Evolutionary conservation across 73 alveolate genomes (phyloP).

Genomic region (Urostyla sp.): DNA sequence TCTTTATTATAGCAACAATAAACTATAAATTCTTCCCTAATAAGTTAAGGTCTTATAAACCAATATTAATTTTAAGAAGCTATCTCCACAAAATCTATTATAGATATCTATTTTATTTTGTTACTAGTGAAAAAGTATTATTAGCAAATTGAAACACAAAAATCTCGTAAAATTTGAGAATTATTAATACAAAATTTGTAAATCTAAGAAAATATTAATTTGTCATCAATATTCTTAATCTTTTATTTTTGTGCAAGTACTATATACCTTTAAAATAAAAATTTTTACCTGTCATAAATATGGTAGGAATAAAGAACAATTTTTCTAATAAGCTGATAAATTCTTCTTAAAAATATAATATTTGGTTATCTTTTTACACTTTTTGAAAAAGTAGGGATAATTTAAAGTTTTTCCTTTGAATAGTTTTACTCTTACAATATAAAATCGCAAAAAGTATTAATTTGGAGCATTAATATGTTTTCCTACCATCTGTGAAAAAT

Average conservation of each 20-base stretch:
- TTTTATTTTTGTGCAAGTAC: conserved; percentile 11
- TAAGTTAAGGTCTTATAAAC: neutral
- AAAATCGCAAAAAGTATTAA: conserved; percentile 1
- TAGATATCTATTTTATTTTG: neutral
- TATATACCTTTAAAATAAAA: neutral
- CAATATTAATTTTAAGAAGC: conserved; percentile 2
- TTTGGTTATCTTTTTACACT: neutral
- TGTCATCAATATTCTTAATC: conserved; percentile 1
- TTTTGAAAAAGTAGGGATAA: conserved; percentile 2
- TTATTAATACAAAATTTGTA: neutral
- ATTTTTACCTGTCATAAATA: conserved; percentile 5
- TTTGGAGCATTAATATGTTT: too few species aligned
- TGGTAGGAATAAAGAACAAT: conserved; percentile 11
- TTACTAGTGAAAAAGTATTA: neutral
- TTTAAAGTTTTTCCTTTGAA: neutral
- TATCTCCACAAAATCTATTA: neutral
- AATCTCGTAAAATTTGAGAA: neutral
- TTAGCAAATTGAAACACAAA: too few species aligned
- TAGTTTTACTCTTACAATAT: conserved; percentile 9
- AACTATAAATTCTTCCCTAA: conserved; percentile 34
- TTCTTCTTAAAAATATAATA: neutral
- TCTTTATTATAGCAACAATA: neutral
- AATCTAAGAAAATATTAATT: neutral
- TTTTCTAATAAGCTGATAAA: neutral
- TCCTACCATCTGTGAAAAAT: too few species aligned